A percentile compares a stretch with the other conserved stretches of the same genome.
Evolutionary conservation across 2,329 filamentous ascomycete genomes (phyloP).

Genomic region (Cyanodermella asteris): DNA sequence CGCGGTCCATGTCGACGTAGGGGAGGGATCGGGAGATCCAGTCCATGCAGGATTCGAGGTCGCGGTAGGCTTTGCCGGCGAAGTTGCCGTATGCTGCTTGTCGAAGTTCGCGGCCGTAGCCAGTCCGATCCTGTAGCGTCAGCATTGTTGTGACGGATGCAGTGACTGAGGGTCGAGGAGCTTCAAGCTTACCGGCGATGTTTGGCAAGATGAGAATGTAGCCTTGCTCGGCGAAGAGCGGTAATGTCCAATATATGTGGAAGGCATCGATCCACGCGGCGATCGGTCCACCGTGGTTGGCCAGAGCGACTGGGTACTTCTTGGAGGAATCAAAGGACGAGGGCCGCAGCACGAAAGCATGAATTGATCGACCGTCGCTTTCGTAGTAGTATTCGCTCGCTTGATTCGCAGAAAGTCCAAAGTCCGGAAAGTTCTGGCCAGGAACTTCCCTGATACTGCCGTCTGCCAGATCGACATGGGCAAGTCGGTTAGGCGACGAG

Average conservation of each 20-base stretch:
- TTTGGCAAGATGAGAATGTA: slow-evolving; percentile 37
- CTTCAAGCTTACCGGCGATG: slow-evolving; percentile 36
- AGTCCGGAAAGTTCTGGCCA: too few relatives aligned
- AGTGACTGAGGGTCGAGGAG: too few relatives aligned
- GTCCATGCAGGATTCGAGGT: slow-evolving; percentile 31
- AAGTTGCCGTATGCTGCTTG: slow-evolving; percentile 29
- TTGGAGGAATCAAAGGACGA: slow-evolving; percentile 21
- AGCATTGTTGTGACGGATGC: too few relatives aligned
- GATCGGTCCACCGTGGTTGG: slow-evolving; percentile 31
- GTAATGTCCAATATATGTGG: slow-evolving; percentile 14
- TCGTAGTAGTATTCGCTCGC: too few relatives aligned
- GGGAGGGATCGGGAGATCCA: slow-evolving; percentile 26
- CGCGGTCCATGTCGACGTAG: slow-evolving; percentile 31
- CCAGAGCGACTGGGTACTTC: slow-evolving; percentile 31
- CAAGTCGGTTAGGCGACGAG: too few relatives aligned
- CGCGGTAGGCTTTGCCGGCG: slow-evolving; percentile 32
- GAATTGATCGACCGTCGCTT: too few relatives aligned
- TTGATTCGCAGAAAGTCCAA: too few relatives aligned
- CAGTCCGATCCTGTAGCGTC: too few relatives aligned
- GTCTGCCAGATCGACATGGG: too few relatives aligned
- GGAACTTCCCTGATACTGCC: too few relatives aligned
- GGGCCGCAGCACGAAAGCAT: slow-evolving; percentile 22
- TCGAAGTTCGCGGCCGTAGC: slow-evolving; percentile 32
- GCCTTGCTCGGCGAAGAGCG: slow-evolving; percentile 37
- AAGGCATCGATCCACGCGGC: slow-evolving; percentile 2